Evolutionary conservation across 192 early-diverging fungal species (phyloP).

Genomic region (Chytriomyces sp.): DNA sequence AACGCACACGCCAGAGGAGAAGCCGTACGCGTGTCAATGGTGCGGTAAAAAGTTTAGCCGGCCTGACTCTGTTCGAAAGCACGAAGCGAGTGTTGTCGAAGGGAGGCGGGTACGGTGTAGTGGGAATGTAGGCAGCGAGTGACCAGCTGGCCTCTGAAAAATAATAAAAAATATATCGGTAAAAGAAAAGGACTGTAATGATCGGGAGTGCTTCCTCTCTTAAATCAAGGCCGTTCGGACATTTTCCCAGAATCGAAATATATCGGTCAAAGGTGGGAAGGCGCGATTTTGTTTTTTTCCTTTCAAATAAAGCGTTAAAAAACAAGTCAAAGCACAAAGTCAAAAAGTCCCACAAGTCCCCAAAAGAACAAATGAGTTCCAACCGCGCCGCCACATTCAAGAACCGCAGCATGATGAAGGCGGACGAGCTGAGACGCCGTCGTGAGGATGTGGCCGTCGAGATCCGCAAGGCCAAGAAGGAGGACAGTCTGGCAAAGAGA

Average conservation of each 20-base stretch:
- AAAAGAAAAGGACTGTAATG: too few species aligned
- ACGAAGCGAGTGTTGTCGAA: constrained; percentile 19
- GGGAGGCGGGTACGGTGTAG: constrained; percentile 27
- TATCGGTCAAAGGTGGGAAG: too few species aligned
- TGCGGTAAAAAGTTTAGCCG: constrained; percentile 27
- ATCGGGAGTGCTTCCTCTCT: too few species aligned
- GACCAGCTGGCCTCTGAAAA: too few species aligned
- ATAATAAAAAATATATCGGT: too few species aligned
- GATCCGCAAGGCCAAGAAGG: constrained; percentile 94
- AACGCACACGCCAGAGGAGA: constrained; percentile 27
- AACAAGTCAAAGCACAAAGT: too few species aligned
- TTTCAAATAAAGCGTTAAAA: too few species aligned
- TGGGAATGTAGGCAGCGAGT: background rate
- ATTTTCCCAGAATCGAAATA: too few species aligned
- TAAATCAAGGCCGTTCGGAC: too few species aligned
- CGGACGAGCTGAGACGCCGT: constrained; percentile 90
- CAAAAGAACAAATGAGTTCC: too few species aligned
- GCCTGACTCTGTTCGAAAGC: constrained; percentile 20
- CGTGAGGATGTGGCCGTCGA: constrained; percentile 92
- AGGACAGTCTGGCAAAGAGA: constrained; percentile 91
- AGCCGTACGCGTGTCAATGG: constrained; percentile 26
- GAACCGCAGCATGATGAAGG: constrained; percentile 81
- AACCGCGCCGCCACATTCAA: constrained; percentile 57
- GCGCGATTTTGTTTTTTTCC: too few species aligned
- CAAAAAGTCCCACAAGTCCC: too few species aligned